These are phyloP conservation scores for Ophiocordyceps camponoti-leonardi DNA, from an alignment of 2,329 filamentous ascomycete genomes.

Conservation along the genomic window DNA sequence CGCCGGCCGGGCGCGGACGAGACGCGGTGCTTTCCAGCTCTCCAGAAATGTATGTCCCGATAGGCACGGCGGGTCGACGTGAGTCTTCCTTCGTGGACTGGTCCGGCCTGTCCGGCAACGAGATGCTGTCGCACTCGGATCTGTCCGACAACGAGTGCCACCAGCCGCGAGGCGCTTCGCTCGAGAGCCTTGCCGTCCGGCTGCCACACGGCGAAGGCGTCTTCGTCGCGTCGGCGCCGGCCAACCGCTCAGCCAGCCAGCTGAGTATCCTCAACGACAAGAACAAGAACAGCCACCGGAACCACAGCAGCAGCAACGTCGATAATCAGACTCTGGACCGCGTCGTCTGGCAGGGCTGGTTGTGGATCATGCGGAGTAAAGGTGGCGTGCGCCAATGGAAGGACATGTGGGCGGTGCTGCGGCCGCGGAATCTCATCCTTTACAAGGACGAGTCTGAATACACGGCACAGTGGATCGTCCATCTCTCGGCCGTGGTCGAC, in stretches of 20 bases:
- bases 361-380: conserved; percentile 70
- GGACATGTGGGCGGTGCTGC: conserved; percentile 80
- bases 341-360: conserved; percentile 85
- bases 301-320: conserved; percentile 7
- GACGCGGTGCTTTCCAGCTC: conserved; percentile 35
- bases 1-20: conserved; percentile 4
- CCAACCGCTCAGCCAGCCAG: conserved; percentile 42
- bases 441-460: conserved; percentile 94
- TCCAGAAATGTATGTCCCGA: conserved; percentile 32
- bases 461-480: conserved; percentile 64
- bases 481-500: conserved; percentile 64
- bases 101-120: conserved; percentile 44
- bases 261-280: conserved; percentile 27
- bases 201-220: conserved; percentile 2
- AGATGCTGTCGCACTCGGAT: conserved; percentile 69
- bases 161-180: conserved; percentile 29
- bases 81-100: conserved; percentile 47
- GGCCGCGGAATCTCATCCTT: conserved; percentile 66
- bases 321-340: conserved; percentile 64
- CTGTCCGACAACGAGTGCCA: conserved; percentile 55
- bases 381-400: conserved; percentile 85
- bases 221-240: conserved; percentile 11
- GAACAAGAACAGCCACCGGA: conserved; percentile 1
- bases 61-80: conserved; percentile 21
- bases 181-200: conserved; percentile 29